phyloP scores from a whole-genome alignment of 371 early-diverging fungal species.

The Rhizopus microsporus region DNA sequence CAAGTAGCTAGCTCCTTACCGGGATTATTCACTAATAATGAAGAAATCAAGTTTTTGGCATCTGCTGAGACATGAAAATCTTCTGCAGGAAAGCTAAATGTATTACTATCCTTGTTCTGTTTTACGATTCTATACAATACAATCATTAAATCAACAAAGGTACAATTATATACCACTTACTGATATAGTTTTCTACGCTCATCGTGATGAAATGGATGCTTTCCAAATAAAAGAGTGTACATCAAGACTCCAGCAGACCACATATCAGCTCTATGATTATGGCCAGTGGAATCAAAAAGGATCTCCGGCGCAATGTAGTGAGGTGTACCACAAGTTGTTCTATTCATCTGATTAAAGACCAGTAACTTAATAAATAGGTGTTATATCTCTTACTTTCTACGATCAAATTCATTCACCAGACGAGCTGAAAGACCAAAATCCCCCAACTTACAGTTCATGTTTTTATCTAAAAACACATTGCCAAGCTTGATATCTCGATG shows the following conservation, averaged over 20 bases:
- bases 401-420: slow-evolving; percentile 70
- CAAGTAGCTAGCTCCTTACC: slow-evolving; percentile 29
- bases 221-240: slow-evolving; percentile 44
- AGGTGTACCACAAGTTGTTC: slow-evolving; percentile 76
- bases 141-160: neutral
- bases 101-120: slow-evolving; percentile 2
- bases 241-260: slow-evolving; percentile 98
- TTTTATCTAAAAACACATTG: slow-evolving; percentile 87
- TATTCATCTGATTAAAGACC: neutral
- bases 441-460: slow-evolving; percentile 91
- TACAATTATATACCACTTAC: slow-evolving; percentile 27
- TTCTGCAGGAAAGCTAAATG: slow-evolving; percentile 9
- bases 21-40: slow-evolving; percentile 82
- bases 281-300: slow-evolving; percentile 75
- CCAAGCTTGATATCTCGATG: slow-evolving; percentile 98
- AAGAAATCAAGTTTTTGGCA: slow-evolving; percentile 77
- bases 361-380: slow-evolving; percentile 2
- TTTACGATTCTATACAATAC: neutral
- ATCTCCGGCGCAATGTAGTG: slow-evolving; percentile 98
- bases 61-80: slow-evolving; percentile 61
- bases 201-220: slow-evolving; percentile 94
- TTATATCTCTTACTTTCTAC: slow-evolving; percentile 74
- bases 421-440: slow-evolving; percentile 97
- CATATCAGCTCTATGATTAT: slow-evolving; percentile 97
- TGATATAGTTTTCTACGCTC: slow-evolving; percentile 85